These are phyloP conservation scores for Starmerella potacharoeniae DNA, from an alignment of 805 yeast species.

Conservation along the genomic window DNA sequence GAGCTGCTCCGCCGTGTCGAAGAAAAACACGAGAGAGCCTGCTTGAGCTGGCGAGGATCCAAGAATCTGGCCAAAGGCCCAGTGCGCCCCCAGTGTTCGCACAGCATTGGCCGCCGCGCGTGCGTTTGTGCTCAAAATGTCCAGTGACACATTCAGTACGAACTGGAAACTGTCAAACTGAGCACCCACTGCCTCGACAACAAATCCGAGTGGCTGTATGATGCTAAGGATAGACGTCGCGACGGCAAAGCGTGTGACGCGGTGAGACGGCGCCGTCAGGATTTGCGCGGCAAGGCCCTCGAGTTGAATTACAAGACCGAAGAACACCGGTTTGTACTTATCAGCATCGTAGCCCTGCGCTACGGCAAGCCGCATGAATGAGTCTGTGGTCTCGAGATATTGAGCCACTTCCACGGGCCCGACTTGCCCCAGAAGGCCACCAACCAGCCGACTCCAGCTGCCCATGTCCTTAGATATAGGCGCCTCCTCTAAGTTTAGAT, in stretches of 20 bases:
- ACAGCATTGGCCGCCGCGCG: constrained; percentile 1
- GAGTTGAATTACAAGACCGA: constrained; percentile 19
- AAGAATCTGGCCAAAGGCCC: constrained; percentile 11
- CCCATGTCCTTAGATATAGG: constrained; percentile 12
- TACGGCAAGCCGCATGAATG: constrained; percentile 8
- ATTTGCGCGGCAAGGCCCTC: constrained; percentile 17
- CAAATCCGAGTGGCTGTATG: constrained; percentile 20
- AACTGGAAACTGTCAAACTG: constrained; percentile 18
- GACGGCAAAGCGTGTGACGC: neutral
- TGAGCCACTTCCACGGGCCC: neutral
- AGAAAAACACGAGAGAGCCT: constrained; percentile 18
- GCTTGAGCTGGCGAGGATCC: constrained; percentile 1
- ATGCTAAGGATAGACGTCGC: constrained; percentile 6
- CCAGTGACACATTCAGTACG: constrained; percentile 13
- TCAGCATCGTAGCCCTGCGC: constrained; percentile 5
- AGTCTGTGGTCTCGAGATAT: constrained; percentile 4
- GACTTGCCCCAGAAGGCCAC: constrained; percentile 3
- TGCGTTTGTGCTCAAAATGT: constrained; percentile 9
- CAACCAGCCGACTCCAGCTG: constrained; percentile 17
- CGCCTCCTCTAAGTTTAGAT: neutral
- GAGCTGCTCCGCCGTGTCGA: constrained; percentile 18
- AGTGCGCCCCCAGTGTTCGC: constrained; percentile 4
- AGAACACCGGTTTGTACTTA: constrained; percentile 10
- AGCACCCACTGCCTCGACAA: constrained; percentile 13
- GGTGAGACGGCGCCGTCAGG: neutral